A percentile compares a stretch with the other conserved stretches of the same genome.
phyloP scores from a whole-genome alignment of 495 filamentous ascomycete genomes.

The Penicillium herquei region DNA sequence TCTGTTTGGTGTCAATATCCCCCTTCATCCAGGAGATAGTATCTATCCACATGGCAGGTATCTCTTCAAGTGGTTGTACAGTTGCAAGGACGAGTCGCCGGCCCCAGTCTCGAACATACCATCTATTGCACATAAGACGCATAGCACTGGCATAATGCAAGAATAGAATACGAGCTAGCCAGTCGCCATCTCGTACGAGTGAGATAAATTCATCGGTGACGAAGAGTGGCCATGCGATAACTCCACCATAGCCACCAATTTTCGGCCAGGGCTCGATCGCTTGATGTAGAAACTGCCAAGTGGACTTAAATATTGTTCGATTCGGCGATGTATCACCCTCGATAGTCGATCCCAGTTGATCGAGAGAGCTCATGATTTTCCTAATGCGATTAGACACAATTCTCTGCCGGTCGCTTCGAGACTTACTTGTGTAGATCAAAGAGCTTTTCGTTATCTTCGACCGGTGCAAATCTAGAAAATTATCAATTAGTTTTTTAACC shows the following conservation, averaged over 20 bases:
- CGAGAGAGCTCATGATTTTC: constrained; percentile 25
- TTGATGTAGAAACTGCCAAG: constrained; percentile 30
- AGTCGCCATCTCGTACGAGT: constrained; percentile 31
- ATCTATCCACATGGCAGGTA: constrained; percentile 31
- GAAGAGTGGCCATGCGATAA: constrained; percentile 38
- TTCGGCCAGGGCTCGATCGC: constrained; percentile 36
- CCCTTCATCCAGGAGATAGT: constrained; percentile 34
- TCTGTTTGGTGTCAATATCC: constrained; percentile 14
- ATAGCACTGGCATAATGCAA: constrained; percentile 37
- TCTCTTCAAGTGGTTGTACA: constrained; percentile 27
- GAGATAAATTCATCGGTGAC: constrained; percentile 29
- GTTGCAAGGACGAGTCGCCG: constrained; percentile 35
- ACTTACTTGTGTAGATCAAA: constrained; percentile 25
- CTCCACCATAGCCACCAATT: constrained; percentile 30
- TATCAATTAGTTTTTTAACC: neutral
- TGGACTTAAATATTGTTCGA: constrained; percentile 18
- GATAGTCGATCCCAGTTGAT: constrained; percentile 17
- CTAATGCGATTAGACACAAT: constrained; percentile 2
- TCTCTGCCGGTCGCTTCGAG: neutral
- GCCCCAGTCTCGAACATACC: constrained; percentile 40
- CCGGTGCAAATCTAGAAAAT: neutral
- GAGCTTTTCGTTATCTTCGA: constrained; percentile 9
- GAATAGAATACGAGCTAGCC: constrained; percentile 38
- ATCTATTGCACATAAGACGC: constrained; percentile 36
- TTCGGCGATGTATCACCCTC: constrained; percentile 14